Conservation (phyloP, 495 filamentous ascomycete genomes). For the Hypoxylon subgilvum region DNA sequence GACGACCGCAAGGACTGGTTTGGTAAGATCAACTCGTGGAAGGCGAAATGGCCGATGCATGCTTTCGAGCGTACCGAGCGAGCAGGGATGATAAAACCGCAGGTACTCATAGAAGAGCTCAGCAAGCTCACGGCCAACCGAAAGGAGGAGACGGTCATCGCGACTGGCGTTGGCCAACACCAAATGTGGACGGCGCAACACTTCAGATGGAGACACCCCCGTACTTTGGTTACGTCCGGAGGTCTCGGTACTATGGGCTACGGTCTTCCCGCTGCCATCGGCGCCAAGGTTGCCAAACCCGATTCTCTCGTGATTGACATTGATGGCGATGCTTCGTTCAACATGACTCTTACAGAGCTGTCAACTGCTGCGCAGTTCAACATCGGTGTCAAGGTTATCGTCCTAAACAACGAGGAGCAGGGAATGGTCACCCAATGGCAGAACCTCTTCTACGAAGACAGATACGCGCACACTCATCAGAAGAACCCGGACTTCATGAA, state of each 20-base stretch:
- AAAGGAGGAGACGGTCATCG: conserved; percentile 81
- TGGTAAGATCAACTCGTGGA: conserved; percentile 85
- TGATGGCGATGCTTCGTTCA: conserved; percentile 95
- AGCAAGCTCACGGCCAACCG: conserved; percentile 72
- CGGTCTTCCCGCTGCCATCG: conserved; percentile 90
- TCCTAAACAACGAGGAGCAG: conserved; percentile 96
- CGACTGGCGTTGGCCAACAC: conserved; percentile 93
- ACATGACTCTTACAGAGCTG: conserved; percentile 93
- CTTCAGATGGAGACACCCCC: conserved; percentile 85
- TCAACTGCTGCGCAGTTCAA: conserved; percentile 90
- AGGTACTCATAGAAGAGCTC: conserved; percentile 82
- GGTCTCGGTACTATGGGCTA: conserved; percentile 96
- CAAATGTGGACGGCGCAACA: conserved; percentile 98
- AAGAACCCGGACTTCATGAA: conserved; percentile 88
- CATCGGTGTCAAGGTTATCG: conserved; percentile 88
- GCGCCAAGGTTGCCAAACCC: conserved; percentile 87
- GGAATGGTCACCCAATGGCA: conserved; percentile 99
- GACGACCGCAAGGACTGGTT: conserved; percentile 82
- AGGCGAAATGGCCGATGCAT: conserved; percentile 77
- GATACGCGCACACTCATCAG: conserved; percentile 91
- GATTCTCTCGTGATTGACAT: conserved; percentile 90
- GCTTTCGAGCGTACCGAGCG: conserved; percentile 72
- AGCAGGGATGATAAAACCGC: conserved; percentile 82
- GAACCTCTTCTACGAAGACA: conserved; percentile 88
- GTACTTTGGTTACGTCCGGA: conserved; percentile 89